Evolutionary conservation across 1,284 basidiomycete genomes (phyloP).

Genomic region (Sporisorium graminicola): DNA sequence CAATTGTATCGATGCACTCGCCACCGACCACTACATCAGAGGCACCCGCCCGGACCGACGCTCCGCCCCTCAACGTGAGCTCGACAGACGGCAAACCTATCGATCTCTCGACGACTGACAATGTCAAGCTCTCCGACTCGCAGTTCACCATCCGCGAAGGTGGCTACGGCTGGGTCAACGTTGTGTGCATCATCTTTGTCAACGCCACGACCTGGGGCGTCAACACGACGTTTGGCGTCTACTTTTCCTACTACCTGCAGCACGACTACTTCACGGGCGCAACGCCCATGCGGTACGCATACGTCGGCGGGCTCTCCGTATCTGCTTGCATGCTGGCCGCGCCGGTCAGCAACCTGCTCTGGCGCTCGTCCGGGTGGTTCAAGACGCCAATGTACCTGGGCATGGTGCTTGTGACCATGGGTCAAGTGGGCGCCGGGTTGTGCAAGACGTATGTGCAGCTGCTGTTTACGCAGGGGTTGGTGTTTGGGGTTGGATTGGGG

Average conservation of each 20-base stretch:
- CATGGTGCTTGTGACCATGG: conserved; percentile 46
- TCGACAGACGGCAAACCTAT: not conserved
- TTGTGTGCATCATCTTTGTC: conserved; percentile 64
- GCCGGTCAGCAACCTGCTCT: conserved; percentile 70
- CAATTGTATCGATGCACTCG: not conserved
- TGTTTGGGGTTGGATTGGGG: conserved; percentile 57
- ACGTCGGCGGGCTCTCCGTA: conserved; percentile 71
- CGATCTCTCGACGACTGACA: conserved; percentile 36
- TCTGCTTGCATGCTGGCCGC: conserved; percentile 68
- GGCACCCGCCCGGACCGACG: conserved; percentile 3
- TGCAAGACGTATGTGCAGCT: conserved; percentile 52
- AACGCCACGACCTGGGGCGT: conserved; percentile 70
- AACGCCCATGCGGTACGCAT: conserved; percentile 71
- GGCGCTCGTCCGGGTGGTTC: conserved; percentile 63
- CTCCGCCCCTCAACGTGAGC: not conserved
- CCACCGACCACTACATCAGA: conserved; percentile 4
- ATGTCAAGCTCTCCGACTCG: conserved; percentile 37
- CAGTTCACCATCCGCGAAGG: conserved; percentile 68
- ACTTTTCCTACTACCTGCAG: conserved; percentile 70
- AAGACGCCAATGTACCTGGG: conserved; percentile 69
- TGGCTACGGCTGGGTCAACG: conserved; percentile 72
- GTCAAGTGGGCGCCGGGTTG: conserved; percentile 47
- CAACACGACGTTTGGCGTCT: conserved; percentile 72
- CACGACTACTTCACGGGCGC: conserved; percentile 70
- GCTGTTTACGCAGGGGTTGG: conserved; percentile 55